Percentiles rank a stretch among this genome's conserved stretches.
These are phyloP conservation scores for Punctularia strigosozonata DNA, from an alignment of 768 basidiomycete species.

Conservation along the genomic window DNA sequence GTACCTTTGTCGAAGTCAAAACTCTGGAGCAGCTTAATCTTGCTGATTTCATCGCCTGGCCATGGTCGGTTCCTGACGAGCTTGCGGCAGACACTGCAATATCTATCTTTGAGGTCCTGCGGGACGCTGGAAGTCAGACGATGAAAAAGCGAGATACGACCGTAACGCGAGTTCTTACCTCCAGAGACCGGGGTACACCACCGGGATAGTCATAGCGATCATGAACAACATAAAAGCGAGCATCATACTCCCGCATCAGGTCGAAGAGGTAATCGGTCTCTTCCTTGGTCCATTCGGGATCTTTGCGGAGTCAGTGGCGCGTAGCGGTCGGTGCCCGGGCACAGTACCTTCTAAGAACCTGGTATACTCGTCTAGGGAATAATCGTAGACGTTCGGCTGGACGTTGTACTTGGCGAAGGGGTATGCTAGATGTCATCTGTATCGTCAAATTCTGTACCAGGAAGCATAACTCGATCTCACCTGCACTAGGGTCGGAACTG, in stretches of 20 bases:
- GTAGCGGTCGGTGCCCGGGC: neutral
- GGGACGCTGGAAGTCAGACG: neutral
- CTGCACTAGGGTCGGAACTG: slow-evolving; percentile 36
- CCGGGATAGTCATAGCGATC: slow-evolving; percentile 77
- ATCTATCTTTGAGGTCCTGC: slow-evolving; percentile 89
- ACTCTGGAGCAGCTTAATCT: slow-evolving; percentile 51
- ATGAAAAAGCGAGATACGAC: neutral
- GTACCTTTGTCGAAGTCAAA: slow-evolving; percentile 85
- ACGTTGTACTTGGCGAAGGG: slow-evolving; percentile 78
- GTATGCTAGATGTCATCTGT: slow-evolving; percentile 38
- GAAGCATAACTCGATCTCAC: slow-evolving; percentile 23
- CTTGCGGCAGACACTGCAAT: slow-evolving; percentile 84
- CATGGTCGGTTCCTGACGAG: slow-evolving; percentile 79
- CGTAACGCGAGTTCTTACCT: slow-evolving; percentile 32
- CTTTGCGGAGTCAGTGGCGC: slow-evolving; percentile 21
- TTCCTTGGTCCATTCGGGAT: slow-evolving; percentile 81
- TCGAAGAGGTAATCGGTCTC: slow-evolving; percentile 90
- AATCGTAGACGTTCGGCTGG: slow-evolving; percentile 50
- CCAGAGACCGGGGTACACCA: slow-evolving; percentile 47
- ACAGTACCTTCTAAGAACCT: slow-evolving; percentile 62
- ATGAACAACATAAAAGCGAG: slow-evolving; percentile 79
- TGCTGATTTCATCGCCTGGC: slow-evolving; percentile 67
- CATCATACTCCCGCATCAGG: slow-evolving; percentile 71
- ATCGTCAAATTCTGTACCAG: no score
- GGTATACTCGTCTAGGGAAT: slow-evolving; percentile 82